Conservation (phyloP, 1,139 yeast species). For the Meyerozyma carpophila region DNA sequence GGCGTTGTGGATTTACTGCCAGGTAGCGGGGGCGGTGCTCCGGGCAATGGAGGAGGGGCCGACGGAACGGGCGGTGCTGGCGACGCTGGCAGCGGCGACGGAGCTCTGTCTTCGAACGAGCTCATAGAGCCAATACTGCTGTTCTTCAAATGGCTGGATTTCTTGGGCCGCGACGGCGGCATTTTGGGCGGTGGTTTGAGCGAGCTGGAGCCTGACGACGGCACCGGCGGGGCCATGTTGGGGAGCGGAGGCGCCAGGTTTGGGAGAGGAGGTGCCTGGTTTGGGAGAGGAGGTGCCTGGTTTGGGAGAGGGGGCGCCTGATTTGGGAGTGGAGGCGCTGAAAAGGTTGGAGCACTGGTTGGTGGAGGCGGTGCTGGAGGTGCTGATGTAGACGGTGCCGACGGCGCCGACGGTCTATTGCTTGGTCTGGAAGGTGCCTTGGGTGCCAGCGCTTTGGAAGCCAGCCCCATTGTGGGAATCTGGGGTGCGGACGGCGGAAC, state of each 20-base stretch:
- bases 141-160: conserved; percentile 26
- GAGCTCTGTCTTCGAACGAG: conserved; percentile 11
- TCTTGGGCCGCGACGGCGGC: conserved; percentile 21
- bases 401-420: conserved; percentile 9
- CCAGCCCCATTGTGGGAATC: conserved; percentile 14
- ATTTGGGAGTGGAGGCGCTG: conserved; percentile 7
- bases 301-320: conserved; percentile 16
- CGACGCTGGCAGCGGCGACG: conserved; percentile 15
- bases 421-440: conserved; percentile 10
- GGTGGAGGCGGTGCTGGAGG: conserved; percentile 6
- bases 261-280: conserved; percentile 17
- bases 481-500: conserved; percentile 38
- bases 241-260: conserved; percentile 24
- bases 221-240: conserved; percentile 22
- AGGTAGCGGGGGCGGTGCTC: not conserved
- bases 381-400: conserved; percentile 10
- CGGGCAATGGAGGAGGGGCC: conserved; percentile 9
- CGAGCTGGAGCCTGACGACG: conserved; percentile 10
- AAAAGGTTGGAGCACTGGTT: not conserved
- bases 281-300: conserved; percentile 18
- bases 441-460: not conserved
- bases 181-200: conserved; percentile 14
- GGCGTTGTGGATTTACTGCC: not conserved
- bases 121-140: conserved; percentile 1
- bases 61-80: conserved; percentile 14